These are phyloP conservation scores for Clohesyomyces aquaticus DNA, from an alignment of 495 filamentous ascomycete species.

Conservation along the genomic window DNA sequence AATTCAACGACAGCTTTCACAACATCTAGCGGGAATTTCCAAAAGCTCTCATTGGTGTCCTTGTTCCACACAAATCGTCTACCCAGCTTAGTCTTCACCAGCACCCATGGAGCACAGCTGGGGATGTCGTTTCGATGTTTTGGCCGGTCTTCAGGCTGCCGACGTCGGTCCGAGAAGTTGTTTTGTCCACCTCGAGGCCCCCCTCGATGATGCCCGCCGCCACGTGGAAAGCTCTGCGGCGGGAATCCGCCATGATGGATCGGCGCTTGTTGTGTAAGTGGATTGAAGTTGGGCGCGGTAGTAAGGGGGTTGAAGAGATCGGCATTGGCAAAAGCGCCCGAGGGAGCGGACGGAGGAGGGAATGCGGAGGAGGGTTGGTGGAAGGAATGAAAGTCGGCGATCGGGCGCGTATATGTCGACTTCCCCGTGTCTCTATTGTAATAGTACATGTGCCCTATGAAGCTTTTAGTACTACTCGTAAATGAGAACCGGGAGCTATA, in stretches of 20 bases:
- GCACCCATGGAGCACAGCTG: conserved; percentile 82
- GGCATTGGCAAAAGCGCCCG: conserved; percentile 4
- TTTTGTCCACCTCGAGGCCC: conserved; percentile 29
- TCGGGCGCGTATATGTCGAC: conserved; percentile 82
- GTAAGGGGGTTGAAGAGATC: conserved; percentile 28
- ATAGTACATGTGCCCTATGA: conserved; percentile 78
- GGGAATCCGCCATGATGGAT: conserved; percentile 2
- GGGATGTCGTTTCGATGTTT: conserved; percentile 79
- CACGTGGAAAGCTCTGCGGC: conserved; percentile 1
- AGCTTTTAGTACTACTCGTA: neutral
- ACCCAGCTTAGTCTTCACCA: conserved; percentile 87
- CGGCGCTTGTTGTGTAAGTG: conserved; percentile 3
- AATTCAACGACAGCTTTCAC: conserved; percentile 77
- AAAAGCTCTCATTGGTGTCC: conserved; percentile 82
- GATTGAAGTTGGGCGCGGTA: neutral
- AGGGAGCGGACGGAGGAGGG: neutral
- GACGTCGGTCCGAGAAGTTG: conserved; percentile 55
- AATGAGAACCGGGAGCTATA: conserved; percentile 4
- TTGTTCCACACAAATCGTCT: conserved; percentile 87
- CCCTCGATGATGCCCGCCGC: conserved; percentile 16
- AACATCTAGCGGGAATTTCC: conserved; percentile 85
- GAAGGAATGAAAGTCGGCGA: conserved; percentile 46
- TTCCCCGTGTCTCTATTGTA: conserved; percentile 84
- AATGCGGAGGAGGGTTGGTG: conserved; percentile 5
- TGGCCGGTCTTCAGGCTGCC: conserved; percentile 75